phyloP scores from a whole-genome alignment of 2,329 filamentous ascomycete species.

The Neoascochyta sp. region DNA sequence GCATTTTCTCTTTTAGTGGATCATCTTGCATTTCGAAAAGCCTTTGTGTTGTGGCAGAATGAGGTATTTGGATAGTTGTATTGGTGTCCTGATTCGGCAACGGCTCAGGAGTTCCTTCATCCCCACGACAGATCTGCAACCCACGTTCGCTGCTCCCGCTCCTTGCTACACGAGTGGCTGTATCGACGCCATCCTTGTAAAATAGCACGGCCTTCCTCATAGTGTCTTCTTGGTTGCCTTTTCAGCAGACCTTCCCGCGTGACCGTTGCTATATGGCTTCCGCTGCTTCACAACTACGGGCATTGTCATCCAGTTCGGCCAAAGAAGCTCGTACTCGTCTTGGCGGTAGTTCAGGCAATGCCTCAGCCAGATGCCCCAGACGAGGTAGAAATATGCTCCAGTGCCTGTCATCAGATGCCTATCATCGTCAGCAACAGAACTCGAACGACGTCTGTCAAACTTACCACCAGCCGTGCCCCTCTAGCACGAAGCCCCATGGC shows the following conservation, averaged over 20 bases:
- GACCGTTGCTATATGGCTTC: slow-evolving; percentile 1
- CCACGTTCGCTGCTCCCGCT: no score
- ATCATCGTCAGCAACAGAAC: slow-evolving; percentile 7
- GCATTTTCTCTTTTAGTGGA: no score
- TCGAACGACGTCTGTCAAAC: slow-evolving; percentile 18
- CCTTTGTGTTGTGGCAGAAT: no score
- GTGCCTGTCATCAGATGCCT: slow-evolving; percentile 78
- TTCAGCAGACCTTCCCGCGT: slow-evolving; percentile 9
- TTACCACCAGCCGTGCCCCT: slow-evolving; percentile 70
- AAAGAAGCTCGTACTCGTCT: slow-evolving; percentile 66
- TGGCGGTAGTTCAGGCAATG: slow-evolving; percentile 71
- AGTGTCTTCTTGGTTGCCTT: slow-evolving; percentile 33
- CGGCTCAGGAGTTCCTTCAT: slow-evolving; percentile 9
- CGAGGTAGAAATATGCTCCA: slow-evolving; percentile 80
- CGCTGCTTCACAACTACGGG: slow-evolving; percentile 48
- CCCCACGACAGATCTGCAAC: slow-evolving; percentile 4
- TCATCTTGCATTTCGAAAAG: no score
- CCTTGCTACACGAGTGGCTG: no score
- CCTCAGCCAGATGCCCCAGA: slow-evolving; percentile 79
- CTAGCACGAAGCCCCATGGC: slow-evolving; percentile 74
- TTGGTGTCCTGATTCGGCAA: slow-evolving; percentile 1
- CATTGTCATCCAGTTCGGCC: slow-evolving; percentile 59
- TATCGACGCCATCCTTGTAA: no score
- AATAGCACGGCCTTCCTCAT: no score
- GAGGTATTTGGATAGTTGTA: no score